Evolutionary conservation across 2,329 filamentous ascomycete genomes (phyloP).

Genomic region (Ophiostoma montium): DNA sequence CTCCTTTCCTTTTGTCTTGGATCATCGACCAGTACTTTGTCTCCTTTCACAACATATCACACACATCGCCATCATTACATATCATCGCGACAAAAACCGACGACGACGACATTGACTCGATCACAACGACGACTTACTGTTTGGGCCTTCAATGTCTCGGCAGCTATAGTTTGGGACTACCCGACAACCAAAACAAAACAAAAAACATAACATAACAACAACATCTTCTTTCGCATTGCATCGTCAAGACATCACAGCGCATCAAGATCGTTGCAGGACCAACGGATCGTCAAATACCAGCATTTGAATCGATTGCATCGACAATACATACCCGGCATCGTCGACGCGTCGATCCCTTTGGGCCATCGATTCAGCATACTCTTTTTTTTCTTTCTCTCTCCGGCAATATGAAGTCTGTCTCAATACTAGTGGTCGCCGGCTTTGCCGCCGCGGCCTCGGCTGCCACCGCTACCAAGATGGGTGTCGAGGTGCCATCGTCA

Average conservation of each 20-base stretch:
- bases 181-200: not conserved
- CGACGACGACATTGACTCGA: not conserved
- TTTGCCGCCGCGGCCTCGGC: constrained; percentile 6
- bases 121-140: not conserved
- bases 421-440: constrained; percentile 10
- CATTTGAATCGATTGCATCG: not conserved
- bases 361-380: not conserved
- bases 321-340: not conserved
- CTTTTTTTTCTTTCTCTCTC: not conserved
- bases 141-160: constrained; percentile 7
- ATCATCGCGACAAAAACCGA: not conserved
- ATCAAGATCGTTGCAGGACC: constrained; percentile 9
- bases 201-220: not conserved
- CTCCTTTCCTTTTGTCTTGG: constrained; percentile 1
- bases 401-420: constrained; percentile 9
- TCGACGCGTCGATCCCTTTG: not conserved
- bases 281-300: constrained; percentile 2
- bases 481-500: constrained; percentile 24
- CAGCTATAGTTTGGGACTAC: constrained; percentile 2
- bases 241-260: not conserved
- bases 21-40: not conserved
- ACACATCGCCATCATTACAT: not conserved
- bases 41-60: not conserved
- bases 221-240: not conserved
- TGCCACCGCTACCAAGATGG: constrained; percentile 8